Evolutionary conservation across 2,329 filamentous ascomycete species (phyloP).

Genomic region (Ophiosphaerella narmari): DNA sequence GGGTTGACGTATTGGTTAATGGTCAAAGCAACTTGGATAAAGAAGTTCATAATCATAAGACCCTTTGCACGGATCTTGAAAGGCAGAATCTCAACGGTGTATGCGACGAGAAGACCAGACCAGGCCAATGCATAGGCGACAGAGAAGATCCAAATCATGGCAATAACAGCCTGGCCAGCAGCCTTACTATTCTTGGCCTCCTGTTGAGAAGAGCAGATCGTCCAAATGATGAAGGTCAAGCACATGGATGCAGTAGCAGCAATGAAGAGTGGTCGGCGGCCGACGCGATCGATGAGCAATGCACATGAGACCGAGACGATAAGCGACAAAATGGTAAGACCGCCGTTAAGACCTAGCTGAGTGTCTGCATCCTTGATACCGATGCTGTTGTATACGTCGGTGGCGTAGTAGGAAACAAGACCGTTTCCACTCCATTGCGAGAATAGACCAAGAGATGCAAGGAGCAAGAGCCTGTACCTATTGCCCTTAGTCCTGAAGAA

Average conservation of each 20-base stretch:
- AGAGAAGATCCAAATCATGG: constrained; percentile 57
- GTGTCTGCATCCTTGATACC: constrained; percentile 58
- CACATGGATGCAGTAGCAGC: constrained; percentile 43
- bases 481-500: constrained; percentile 58
- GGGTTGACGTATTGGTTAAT: constrained; percentile 67
- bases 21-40: constrained; percentile 64
- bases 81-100: constrained; percentile 56
- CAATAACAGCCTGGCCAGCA: constrained; percentile 54
- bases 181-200: constrained; percentile 49
- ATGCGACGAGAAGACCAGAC: constrained; percentile 62
- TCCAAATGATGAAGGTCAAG: constrained; percentile 43
- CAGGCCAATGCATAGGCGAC: constrained; percentile 61
- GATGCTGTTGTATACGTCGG: constrained; percentile 64
- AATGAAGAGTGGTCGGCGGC: constrained; percentile 44
- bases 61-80: constrained; percentile 57
- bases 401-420: constrained; percentile 69
- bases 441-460: constrained; percentile 67
- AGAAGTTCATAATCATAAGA: constrained; percentile 64
- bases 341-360: constrained; percentile 53
- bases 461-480: constrained; percentile 65
- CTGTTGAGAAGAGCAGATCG: constrained; percentile 55
- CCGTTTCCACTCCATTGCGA: constrained; percentile 72
- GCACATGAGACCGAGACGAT: constrained; percentile 62
- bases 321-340: constrained; percentile 65
- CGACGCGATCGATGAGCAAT: constrained; percentile 59